A percentile compares a stretch with the other conserved stretches of the same genome.
Conservation (phyloP, 202 grass and related monocot species). For the Brachypodium distachyon region DNA sequence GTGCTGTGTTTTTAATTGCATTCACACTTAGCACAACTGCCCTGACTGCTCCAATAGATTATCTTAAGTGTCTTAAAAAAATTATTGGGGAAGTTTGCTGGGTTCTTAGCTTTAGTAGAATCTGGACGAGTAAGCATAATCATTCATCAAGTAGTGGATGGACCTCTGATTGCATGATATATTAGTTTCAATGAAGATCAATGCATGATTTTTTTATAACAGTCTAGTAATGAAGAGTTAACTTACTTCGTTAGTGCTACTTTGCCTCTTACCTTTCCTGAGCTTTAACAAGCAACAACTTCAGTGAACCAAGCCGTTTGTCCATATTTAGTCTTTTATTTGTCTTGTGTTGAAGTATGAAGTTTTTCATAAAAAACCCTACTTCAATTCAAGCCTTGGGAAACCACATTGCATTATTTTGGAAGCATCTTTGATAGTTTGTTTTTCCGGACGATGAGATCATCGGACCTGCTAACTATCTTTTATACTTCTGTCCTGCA, state of each 20-base stretch:
- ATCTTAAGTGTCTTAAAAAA: neutral
- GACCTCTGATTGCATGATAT: neutral
- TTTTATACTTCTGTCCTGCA: constrained; percentile 15
- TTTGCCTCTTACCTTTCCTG: neutral
- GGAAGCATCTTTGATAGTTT: neutral
- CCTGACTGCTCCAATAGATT: neutral
- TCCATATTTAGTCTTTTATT: neutral
- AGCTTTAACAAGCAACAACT: neutral
- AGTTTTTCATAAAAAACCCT: neutral
- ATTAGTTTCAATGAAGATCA: neutral
- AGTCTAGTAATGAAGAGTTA: neutral
- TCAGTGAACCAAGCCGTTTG: neutral
- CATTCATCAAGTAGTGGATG: neutral
- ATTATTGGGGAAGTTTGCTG: neutral
- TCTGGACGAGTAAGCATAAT: neutral
- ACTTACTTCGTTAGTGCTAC: neutral
- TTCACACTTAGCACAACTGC: neutral
- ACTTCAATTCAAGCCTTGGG: neutral
- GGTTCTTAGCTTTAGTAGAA: constrained; percentile 7
- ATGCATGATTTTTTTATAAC: neutral
- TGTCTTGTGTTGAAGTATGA: neutral
- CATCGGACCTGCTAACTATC: constrained; percentile 1
- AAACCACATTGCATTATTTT: neutral
- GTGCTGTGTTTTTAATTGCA: neutral
- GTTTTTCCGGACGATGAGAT: neutral